Conservation (phyloP, 2,329 filamentous ascomycete species). For the Penicillium occitanis region DNA sequence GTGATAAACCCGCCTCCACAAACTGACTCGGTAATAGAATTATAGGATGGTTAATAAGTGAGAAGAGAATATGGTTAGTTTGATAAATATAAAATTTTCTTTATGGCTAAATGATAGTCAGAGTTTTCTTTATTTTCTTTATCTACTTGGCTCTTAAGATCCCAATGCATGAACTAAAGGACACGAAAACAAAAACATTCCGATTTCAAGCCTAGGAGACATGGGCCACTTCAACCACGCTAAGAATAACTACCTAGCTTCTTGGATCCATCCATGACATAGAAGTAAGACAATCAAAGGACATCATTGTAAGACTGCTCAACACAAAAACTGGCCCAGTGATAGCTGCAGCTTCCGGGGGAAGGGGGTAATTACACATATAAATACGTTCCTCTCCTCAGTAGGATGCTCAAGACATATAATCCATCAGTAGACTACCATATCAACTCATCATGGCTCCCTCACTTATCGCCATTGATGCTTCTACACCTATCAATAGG, state of each 20-base stretch:
- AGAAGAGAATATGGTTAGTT: not conserved
- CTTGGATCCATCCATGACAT: not conserved
- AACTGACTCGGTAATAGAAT: not conserved
- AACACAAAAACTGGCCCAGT: not conserved
- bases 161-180: not conserved
- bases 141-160: not conserved
- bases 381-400: not conserved
- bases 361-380: not conserved
- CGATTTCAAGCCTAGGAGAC: not conserved
- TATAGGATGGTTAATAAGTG: not conserved
- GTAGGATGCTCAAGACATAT: not conserved
- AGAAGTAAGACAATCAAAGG: not conserved
- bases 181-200: no score
- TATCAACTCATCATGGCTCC: not conserved
- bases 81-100: not conserved
- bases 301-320: not conserved
- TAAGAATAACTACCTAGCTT: not conserved
- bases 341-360: not conserved
- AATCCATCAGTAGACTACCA: not conserved
- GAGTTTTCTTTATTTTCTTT: not conserved
- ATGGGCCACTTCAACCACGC: not conserved
- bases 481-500: not conserved
- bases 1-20: not conserved
- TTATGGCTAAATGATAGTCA: not conserved
- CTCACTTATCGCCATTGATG: not conserved